Evolutionary conservation across 768 basidiomycete genomes (phyloP).

Genomic region (Russula brevipes): DNA sequence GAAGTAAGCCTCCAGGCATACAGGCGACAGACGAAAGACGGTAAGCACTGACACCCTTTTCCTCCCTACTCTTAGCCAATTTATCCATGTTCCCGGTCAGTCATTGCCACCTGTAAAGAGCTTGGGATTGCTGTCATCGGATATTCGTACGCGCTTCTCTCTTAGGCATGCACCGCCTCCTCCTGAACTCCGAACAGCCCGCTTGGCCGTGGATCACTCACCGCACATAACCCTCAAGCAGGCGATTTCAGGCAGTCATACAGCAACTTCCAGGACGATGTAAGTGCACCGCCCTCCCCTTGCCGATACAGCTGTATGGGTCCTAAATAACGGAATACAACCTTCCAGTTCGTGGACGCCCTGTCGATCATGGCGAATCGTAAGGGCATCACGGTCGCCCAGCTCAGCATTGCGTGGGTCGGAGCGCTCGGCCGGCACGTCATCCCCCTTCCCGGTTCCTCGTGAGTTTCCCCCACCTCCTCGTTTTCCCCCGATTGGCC

Average conservation of each 20-base stretch:
- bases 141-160: conserved; percentile 43
- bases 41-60: conserved; percentile 24
- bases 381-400: conserved; percentile 40
- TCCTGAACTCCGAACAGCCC: conserved; percentile 35
- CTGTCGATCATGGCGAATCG: conserved; percentile 38
- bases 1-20: conserved; percentile 62
- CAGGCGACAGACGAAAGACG: conserved; percentile 46
- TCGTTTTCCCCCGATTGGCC: background rate
- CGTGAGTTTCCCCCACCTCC: conserved; percentile 30
- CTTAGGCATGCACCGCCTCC: background rate
- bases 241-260: conserved; percentile 35
- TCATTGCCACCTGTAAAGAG: conserved; percentile 49
- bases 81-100: conserved; percentile 26
- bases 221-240: conserved; percentile 37
- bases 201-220: conserved; percentile 49
- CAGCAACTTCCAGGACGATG: conserved; percentile 39
- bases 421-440: conserved; percentile 34
- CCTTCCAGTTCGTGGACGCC: conserved; percentile 37
- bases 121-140: conserved; percentile 55
- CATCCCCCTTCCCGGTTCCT: conserved; percentile 46
- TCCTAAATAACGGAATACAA: conserved; percentile 31
- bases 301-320: too few relatives aligned
- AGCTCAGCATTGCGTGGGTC: conserved; percentile 41
- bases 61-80: background rate
- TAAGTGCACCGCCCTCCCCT: conserved; percentile 1